Evolutionary conservation across 768 basidiomycete genomes (phyloP).

Genomic region (Clitopilus passeckerianus): DNA sequence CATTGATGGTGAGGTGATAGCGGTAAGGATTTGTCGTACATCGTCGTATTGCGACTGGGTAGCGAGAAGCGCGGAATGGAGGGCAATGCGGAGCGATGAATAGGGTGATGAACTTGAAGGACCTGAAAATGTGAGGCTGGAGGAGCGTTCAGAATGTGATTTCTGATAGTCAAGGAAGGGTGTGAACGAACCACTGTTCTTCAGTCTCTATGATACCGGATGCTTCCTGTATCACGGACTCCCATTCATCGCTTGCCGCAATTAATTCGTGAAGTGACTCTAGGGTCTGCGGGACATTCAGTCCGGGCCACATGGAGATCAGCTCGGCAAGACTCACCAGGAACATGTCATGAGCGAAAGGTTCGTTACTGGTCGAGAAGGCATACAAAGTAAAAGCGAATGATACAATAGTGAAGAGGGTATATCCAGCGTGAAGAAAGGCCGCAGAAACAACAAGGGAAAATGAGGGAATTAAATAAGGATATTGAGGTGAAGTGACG

Average conservation of each 20-base stretch:
- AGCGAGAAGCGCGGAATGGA: constrained; percentile 69
- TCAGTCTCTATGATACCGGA: constrained; percentile 63
- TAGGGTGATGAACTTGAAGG: constrained; percentile 43
- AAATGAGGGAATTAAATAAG: constrained; percentile 35
- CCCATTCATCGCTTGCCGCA: constrained; percentile 66
- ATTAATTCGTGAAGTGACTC: constrained; percentile 64
- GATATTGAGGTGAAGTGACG: constrained; percentile 22
- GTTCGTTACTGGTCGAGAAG: constrained; percentile 24
- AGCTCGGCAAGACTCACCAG: constrained; percentile 35
- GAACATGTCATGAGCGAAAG: constrained; percentile 44
- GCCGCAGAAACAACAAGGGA: constrained; percentile 31
- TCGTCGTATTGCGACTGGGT: constrained; percentile 81
- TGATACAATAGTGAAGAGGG: constrained; percentile 31
- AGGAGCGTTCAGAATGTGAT: constrained; percentile 2
- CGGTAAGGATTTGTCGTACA: constrained; percentile 72
- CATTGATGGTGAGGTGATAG: constrained; percentile 66
- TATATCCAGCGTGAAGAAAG: constrained; percentile 39
- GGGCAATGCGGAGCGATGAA: constrained; percentile 59
- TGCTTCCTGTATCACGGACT: constrained; percentile 67
- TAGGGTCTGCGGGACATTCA: constrained; percentile 43
- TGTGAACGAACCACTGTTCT: constrained; percentile 50
- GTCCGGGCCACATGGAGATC: constrained; percentile 1
- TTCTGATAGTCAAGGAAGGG: not conserved
- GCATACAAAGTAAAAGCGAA: constrained; percentile 33
- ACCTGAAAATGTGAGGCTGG: constrained; percentile 25